These are phyloP conservation scores for Candida sp. DNA, from an alignment of 1,139 yeast species.

Conservation along the genomic window DNA sequence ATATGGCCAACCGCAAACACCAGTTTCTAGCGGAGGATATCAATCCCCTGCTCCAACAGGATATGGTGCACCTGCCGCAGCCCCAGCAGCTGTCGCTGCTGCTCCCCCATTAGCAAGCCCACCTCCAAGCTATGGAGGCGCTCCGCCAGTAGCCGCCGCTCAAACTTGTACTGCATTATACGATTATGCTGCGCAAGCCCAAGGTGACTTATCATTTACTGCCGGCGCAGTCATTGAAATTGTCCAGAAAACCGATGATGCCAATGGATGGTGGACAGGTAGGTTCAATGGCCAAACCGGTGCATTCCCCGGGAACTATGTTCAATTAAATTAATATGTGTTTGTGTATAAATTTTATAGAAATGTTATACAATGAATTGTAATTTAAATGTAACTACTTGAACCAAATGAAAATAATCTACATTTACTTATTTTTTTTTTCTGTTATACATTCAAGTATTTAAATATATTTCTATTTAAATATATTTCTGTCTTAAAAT, in stretches of 20 bases:
- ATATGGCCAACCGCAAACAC: constrained; percentile 12
- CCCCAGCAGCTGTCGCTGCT: constrained; percentile 8
- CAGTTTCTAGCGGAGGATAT: constrained; percentile 12
- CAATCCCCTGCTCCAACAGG: constrained; percentile 14
- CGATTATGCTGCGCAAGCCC: constrained; percentile 81
- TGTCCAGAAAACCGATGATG: constrained; percentile 75
- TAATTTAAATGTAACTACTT: no score
- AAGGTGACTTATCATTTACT: constrained; percentile 81
- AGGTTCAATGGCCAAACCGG: constrained; percentile 80
- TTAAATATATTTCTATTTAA: no score
- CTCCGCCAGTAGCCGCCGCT: constrained; percentile 31
- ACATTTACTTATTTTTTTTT: no score
- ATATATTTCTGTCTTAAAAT: no score
- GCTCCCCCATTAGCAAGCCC: constrained; percentile 51
- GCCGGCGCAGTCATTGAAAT: constrained; percentile 89
- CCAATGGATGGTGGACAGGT: constrained; percentile 99
- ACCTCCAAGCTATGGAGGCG: constrained; percentile 9
- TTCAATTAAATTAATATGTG: constrained; percentile 48
- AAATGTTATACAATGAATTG: no score
- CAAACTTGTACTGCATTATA: constrained; percentile 74
- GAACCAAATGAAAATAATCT: no score
- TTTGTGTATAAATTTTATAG: no score
- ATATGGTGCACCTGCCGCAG: constrained; percentile 11
- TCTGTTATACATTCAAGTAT: no score
- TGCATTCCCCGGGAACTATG: constrained; percentile 95